Percentiles rank a stretch among this genome's conserved stretches.
phyloP scores from a whole-genome alignment of 139 green algal species.

The Chlorella sp. region DNA sequence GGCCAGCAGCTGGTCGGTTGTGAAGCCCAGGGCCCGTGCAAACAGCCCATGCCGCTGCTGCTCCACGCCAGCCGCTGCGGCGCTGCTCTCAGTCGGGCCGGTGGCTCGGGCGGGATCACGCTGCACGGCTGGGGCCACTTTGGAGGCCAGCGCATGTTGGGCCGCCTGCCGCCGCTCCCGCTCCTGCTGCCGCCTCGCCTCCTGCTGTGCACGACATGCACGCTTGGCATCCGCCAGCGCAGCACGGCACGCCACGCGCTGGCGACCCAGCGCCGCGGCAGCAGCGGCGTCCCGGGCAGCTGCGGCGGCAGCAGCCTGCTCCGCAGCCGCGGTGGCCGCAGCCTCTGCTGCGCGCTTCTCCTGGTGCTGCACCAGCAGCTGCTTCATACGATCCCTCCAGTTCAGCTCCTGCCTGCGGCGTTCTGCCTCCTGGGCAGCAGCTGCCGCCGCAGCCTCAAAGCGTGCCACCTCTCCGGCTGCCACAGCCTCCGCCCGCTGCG shows the following conservation, averaged over 20 bases:
- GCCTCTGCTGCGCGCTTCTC: neutral
- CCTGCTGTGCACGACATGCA: neutral
- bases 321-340: neutral
- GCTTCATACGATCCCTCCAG: no score
- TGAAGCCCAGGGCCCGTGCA: constrained; percentile 7
- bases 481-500: no score
- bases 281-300: neutral
- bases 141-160: neutral
- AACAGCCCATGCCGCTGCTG: constrained; percentile 12
- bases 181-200: neutral
- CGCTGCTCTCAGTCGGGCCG: constrained; percentile 6
- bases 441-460: neutral
- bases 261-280: neutral
- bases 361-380: no score
- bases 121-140: neutral
- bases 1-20: neutral
- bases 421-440: neutral
- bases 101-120: neutral
- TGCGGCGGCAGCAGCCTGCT: neutral
- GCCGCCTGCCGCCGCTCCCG: neutral
- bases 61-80: neutral
- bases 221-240: neutral
- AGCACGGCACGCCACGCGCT: neutral
- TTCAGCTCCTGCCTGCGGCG: neutral
- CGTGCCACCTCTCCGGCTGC: no score